phyloP scores from a whole-genome alignment of 148 eudicot species.

The Vaccinium vitisidaea region DNA sequence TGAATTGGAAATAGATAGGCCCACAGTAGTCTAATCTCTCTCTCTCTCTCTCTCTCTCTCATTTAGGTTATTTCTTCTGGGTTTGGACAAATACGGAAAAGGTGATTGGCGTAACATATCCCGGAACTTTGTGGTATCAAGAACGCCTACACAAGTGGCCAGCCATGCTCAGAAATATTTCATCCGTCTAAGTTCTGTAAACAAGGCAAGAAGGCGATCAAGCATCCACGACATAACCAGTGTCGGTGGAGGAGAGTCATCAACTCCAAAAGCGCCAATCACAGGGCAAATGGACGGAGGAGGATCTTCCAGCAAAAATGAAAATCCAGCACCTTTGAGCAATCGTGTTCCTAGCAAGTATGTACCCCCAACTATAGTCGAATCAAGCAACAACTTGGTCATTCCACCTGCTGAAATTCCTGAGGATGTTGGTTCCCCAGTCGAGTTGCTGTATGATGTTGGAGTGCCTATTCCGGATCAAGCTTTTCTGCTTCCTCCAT shows the following conservation, averaged over 20 bases:
- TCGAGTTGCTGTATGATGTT: conserved; percentile 7
- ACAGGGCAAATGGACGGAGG: background rate
- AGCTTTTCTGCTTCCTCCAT: background rate
- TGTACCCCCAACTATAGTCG: background rate
- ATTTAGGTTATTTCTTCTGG: conserved; percentile 31
- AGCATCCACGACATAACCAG: conserved; percentile 34
- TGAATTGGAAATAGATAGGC: background rate
- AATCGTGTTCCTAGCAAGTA: background rate
- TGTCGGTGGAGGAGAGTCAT: background rate
- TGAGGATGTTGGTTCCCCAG: background rate
- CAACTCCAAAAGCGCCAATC: background rate
- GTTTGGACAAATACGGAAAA: conserved; percentile 32
- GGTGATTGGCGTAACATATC: conserved; percentile 45
- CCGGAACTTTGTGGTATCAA: conserved; percentile 28
- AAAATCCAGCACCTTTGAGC: background rate
- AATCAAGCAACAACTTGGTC: background rate
- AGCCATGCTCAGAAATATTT: conserved; percentile 49
- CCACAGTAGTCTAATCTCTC: background rate
- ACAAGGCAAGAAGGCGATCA: conserved; percentile 20
- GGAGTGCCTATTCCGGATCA: background rate
- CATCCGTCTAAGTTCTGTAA: conserved; percentile 7
- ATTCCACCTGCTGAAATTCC: background rate
- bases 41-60: too few relatives aligned
- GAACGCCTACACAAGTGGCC: conserved; percentile 39
- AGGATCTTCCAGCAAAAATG: background rate